phyloP scores from a whole-genome alignment of 2,329 filamentous ascomycete species.

The Zasmidium cellare region DNA sequence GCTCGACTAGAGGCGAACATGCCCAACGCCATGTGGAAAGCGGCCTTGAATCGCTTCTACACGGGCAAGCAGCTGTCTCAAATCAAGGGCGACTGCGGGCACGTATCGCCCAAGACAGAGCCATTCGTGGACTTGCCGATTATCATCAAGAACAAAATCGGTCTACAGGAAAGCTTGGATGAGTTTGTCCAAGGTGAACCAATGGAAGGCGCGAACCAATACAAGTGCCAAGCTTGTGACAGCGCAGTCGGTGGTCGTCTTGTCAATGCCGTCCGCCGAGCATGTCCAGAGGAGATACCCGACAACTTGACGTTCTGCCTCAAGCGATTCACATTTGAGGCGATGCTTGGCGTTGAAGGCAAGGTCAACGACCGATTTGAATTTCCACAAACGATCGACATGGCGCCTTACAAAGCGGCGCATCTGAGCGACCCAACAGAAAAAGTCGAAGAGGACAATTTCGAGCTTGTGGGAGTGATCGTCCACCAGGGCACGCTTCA shows the following conservation, averaged over 20 bases:
- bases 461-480: constrained; percentile 91
- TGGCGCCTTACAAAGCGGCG: constrained; percentile 87
- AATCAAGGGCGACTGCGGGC: constrained; percentile 89
- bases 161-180: constrained; percentile 80
- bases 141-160: constrained; percentile 89
- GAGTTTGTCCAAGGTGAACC: constrained; percentile 96
- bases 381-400: constrained; percentile 80
- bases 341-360: constrained; percentile 67
- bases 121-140: constrained; percentile 94
- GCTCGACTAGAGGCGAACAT: constrained; percentile 88
- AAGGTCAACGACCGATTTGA: constrained; percentile 97
- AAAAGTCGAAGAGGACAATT: constrained; percentile 67
- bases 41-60: constrained; percentile 77
- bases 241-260: constrained; percentile 54
- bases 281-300: constrained; percentile 87
- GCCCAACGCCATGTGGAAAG: constrained; percentile 65
- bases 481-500: constrained; percentile 92
- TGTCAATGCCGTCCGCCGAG: constrained; percentile 84
- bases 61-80: constrained; percentile 91
- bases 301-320: constrained; percentile 95
- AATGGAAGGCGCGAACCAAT: constrained; percentile 97
- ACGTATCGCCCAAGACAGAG: constrained; percentile 88
- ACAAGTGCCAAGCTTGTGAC: constrained; percentile 90
- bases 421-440: constrained; percentile 66
- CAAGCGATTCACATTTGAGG: constrained; percentile 82